These are phyloP conservation scores for Amaranthus hypochondriacus DNA, from an alignment of 148 eudicot species.

Conservation along the genomic window DNA sequence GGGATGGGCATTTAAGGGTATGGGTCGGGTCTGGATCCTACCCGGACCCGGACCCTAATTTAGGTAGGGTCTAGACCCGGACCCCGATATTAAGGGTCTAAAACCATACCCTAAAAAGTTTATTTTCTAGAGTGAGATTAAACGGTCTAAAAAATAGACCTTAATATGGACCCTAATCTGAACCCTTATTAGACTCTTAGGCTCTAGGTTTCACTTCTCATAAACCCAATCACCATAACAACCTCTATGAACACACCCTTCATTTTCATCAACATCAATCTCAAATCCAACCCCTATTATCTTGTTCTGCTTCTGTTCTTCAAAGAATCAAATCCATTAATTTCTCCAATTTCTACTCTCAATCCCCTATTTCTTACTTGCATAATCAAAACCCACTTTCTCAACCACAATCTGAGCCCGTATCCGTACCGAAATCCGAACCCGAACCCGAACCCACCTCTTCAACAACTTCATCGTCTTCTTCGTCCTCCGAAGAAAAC, in stretches of 20 bases:
- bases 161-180: too few species aligned
- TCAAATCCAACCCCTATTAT: conserved; percentile 12
- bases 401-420: not conserved
- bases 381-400: conserved; percentile 2
- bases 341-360: conserved; percentile 35
- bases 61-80: too few species aligned
- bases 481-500: conserved; percentile 12
- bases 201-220: conserved; percentile 24
- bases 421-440: conserved; percentile 22
- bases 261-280: conserved; percentile 14
- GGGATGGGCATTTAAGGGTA: too few species aligned
- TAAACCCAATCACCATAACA: conserved; percentile 16
- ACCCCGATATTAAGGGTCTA: too few species aligned
- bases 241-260: conserved; percentile 7
- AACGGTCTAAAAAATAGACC: too few species aligned
- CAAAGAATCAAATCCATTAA: conserved; percentile 67
- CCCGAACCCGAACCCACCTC: not conserved
- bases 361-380: conserved; percentile 11
- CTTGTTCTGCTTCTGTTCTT: conserved; percentile 53
- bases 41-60: too few species aligned
- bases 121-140: too few species aligned
- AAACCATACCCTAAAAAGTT: too few species aligned
- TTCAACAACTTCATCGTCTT: conserved; percentile 1
- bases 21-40: too few species aligned
- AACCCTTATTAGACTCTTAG: too few species aligned